phyloP scores from a whole-genome alignment of 495 filamentous ascomycete species.

The Penicillium pulvis region DNA sequence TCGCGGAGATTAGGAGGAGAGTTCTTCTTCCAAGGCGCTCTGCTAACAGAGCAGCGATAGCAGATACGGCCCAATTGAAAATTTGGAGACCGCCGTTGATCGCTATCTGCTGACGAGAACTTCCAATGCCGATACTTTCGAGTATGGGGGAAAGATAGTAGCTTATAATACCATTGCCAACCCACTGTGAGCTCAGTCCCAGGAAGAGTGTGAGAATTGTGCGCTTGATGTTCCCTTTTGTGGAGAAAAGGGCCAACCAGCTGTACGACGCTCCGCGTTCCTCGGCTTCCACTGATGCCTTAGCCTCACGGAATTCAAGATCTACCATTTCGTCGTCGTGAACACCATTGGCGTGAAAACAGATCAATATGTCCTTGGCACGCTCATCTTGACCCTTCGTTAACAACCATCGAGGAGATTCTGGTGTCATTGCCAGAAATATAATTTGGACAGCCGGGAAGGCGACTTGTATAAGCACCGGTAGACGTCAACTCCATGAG shows the following conservation, averaged over 20 bases:
- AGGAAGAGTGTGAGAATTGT: slow-evolving; percentile 57
- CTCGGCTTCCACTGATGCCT: slow-evolving; percentile 47
- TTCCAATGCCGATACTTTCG: slow-evolving; percentile 53
- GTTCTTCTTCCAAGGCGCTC: slow-evolving; percentile 58
- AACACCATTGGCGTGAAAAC: slow-evolving; percentile 37
- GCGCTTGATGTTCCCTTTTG: slow-evolving; percentile 71
- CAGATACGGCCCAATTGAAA: slow-evolving; percentile 25
- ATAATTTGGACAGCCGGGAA: slow-evolving; percentile 23
- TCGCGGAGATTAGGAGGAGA: slow-evolving; percentile 56
- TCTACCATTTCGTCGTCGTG: slow-evolving; percentile 24
- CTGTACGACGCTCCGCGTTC: slow-evolving; percentile 13
- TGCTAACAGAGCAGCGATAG: slow-evolving; percentile 55
- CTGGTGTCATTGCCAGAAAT: slow-evolving; percentile 19
- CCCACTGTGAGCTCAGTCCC: slow-evolving; percentile 62
- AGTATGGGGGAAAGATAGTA: slow-evolving; percentile 60
- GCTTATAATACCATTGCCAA: slow-evolving; percentile 66
- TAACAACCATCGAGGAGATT: slow-evolving; percentile 42
- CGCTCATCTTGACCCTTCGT: slow-evolving; percentile 38
- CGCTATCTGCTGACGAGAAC: slow-evolving; percentile 45
- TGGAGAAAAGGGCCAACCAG: slow-evolving; percentile 22
- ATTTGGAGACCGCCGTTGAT: slow-evolving; percentile 29
- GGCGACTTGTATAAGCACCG: slow-evolving; percentile 22
- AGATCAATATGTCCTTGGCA: slow-evolving; percentile 38
- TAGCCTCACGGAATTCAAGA: slow-evolving; percentile 40
- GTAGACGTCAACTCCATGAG: slow-evolving; percentile 29